These are phyloP conservation scores for Dichotomopilus funicola DNA, from an alignment of 2,329 filamentous ascomycete genomes.

Conservation along the genomic window DNA sequence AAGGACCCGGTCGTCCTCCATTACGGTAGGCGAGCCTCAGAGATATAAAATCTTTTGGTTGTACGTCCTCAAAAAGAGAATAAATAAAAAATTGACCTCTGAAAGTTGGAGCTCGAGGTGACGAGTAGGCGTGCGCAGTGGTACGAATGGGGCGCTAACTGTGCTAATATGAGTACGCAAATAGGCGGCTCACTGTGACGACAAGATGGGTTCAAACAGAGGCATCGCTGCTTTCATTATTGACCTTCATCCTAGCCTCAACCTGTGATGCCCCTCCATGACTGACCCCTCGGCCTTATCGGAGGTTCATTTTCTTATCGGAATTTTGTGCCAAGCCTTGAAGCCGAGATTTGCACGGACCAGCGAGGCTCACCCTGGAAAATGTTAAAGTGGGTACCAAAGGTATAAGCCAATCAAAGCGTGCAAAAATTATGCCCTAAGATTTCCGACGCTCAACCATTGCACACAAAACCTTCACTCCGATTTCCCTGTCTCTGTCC, in stretches of 20 bases:
- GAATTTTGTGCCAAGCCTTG: background rate
- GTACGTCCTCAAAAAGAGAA: background rate
- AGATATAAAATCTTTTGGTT: background rate
- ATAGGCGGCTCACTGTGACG: too few relatives aligned
- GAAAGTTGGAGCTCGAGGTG: background rate
- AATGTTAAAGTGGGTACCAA: background rate
- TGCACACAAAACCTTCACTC: constrained; percentile 26
- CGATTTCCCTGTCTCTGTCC: constrained; percentile 21
- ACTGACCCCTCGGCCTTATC: constrained; percentile 3
- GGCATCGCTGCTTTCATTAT: too few relatives aligned
- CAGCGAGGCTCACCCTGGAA: constrained; percentile 3
- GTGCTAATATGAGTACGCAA: background rate
- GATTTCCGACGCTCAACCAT: constrained; percentile 11
- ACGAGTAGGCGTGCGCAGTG: too few relatives aligned
- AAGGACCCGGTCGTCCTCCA: constrained; percentile 70
- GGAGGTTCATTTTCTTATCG: background rate
- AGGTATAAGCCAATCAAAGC: constrained; percentile 16
- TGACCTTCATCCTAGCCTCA: background rate
- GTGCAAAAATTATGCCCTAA: constrained; percentile 24
- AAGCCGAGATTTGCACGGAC: constrained; percentile 1
- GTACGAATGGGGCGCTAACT: too few relatives aligned
- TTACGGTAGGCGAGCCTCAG: constrained; percentile 29
- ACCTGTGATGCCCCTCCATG: background rate
- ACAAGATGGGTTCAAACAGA: too few relatives aligned
- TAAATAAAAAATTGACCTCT: background rate